Base-by-base conservation (phyloP, 1,284 basidiomycete genomes). In the Boletellus dicymbophilus region DNA sequence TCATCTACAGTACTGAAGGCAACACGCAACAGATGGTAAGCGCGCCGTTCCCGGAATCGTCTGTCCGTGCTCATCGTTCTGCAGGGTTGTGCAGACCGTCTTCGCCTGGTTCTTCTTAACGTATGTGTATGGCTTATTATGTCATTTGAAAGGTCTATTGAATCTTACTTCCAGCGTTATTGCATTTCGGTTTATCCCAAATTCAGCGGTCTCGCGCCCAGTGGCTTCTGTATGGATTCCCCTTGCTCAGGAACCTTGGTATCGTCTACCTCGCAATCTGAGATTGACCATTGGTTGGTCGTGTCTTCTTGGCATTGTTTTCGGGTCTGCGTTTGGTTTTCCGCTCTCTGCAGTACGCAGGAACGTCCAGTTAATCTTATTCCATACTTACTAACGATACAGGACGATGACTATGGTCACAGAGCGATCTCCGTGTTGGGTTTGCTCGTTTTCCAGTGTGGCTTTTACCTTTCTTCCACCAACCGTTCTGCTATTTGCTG, bases 241-340 rank as follows among this genome's bases (percentile, higher is more conserved):
- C 31, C 51, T 76, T 33, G 70, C 93, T 27, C 75, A 82, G 56
- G 71, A 72, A 33, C 91, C 90, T 9, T 93, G 83, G 77, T 86
- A 83, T 66, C 74, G 68, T 54, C 71, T 93, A n/a, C 78, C 87
- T 2, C 78, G 79, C 51, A 56, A 62, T 20, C 61, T 76, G 48
- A 77, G 90, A 22, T 72, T 90, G 27, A 62, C 74, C 13, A 64
- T 88, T 40, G 91, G 91, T 48, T 91, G 87, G 87, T 63, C 88
- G 22, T 81, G 79, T 52, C 79, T 93, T 34, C 63, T 93, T 39
- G 88, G 63, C 18, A 83, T 92, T 53, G 74, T 93, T 44, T 85
- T 93, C 53, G 90, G 89, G 44, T 90, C 88, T 18, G 90, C 88
- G 0, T 93, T 90, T 63, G 90, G 90, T 18, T 90, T 92, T 72